These are phyloP conservation scores for Saccharomyces hybrid DNA, from an alignment of 1,139 yeast genomes.

Conservation along the genomic window DNA sequence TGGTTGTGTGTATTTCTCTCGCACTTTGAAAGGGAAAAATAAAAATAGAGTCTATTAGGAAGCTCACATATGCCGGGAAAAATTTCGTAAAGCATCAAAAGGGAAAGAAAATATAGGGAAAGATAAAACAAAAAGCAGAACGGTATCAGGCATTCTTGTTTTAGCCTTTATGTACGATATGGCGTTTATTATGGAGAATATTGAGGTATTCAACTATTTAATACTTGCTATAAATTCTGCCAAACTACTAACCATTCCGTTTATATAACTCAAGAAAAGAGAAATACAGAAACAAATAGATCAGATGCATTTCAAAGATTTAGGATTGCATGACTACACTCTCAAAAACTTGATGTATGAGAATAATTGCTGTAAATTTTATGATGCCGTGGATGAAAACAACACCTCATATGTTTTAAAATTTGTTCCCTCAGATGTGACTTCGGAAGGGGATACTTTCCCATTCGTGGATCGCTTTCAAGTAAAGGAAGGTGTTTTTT, in stretches of 20 bases:
- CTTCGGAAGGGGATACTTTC: not conserved
- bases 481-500: constrained; percentile 1
- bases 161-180: not conserved
- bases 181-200: not conserved
- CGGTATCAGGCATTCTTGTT: not conserved
- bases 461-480: constrained; percentile 5
- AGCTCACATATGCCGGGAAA: not conserved
- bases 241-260: not conserved
- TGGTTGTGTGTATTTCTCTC: not conserved
- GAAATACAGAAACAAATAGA: not conserved
- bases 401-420: constrained; percentile 9
- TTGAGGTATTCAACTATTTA: not conserved
- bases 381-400: constrained; percentile 7
- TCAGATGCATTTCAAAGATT: not conserved
- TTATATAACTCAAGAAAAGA: not conserved
- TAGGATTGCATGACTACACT: constrained; percentile 4
- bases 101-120: not conserved
- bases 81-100: not conserved
- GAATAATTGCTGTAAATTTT: constrained; percentile 5
- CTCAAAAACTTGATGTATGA: constrained; percentile 8
- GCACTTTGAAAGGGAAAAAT: not conserved
- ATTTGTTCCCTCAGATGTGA: not conserved
- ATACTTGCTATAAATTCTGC: not conserved
- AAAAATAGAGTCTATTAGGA: not conserved
- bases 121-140: not conserved